phyloP scores from a whole-genome alignment of 2,329 filamentous ascomycete genomes.

The Zymoseptoria ardabiliae region DNA sequence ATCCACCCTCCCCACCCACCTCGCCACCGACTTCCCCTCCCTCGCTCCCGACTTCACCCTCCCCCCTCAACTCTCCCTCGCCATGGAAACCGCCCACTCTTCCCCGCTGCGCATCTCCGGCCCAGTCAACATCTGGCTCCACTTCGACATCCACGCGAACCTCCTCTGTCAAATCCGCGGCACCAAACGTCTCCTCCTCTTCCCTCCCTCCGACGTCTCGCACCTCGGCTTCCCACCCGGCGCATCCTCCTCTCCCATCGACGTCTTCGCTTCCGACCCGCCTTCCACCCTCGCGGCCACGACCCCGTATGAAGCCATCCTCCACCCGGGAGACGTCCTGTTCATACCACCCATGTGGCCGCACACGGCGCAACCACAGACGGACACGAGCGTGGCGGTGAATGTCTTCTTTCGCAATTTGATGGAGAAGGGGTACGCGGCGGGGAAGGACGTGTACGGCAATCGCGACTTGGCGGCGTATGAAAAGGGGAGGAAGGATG shows the following conservation, averaged over 20 bases:
- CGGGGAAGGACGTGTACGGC: constrained; percentile 77
- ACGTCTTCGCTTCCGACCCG: constrained; percentile 52
- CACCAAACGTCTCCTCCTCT: constrained; percentile 65
- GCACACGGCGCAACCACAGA: constrained; percentile 61
- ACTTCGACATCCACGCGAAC: constrained; percentile 89
- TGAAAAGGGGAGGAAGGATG: constrained; percentile 68
- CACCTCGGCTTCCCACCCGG: constrained; percentile 66
- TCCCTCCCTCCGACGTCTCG: constrained; percentile 67
- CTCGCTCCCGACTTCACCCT: constrained; percentile 64
- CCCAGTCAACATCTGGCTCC: constrained; percentile 78
- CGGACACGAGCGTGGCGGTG: constrained; percentile 63
- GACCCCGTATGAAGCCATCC: constrained; percentile 58
- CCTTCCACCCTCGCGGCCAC: constrained; percentile 33
- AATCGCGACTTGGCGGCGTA: constrained; percentile 80
- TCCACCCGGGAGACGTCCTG: constrained; percentile 67
- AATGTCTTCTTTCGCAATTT: constrained; percentile 77
- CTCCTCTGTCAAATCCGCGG: constrained; percentile 73
- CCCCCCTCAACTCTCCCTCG: constrained; percentile 53
- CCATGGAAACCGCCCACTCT: constrained; percentile 61
- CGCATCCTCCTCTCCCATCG: constrained; percentile 69
- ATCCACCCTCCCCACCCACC: constrained; percentile 59
- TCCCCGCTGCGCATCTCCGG: constrained; percentile 75
- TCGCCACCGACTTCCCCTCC: constrained; percentile 63
- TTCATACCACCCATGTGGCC: constrained; percentile 80
- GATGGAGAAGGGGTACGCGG: constrained; percentile 55